Evolutionary conservation across 2,329 filamentous ascomycete genomes (phyloP).

Genomic region (Didymella glomerata): DNA sequence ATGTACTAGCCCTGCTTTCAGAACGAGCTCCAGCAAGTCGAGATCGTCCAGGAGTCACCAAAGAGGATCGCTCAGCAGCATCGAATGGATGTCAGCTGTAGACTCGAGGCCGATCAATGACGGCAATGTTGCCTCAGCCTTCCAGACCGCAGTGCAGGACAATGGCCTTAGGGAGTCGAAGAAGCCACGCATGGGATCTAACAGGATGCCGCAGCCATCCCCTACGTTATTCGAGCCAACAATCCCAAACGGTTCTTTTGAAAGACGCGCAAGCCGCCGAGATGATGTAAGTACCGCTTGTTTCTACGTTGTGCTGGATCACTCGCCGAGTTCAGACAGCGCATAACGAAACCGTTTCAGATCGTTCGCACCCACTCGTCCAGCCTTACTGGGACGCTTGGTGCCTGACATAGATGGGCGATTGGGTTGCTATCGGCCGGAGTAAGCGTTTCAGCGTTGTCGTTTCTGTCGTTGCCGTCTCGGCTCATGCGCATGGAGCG

Average conservation of each 20-base stretch:
- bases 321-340: constrained; percentile 26
- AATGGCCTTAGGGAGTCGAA: constrained; percentile 33
- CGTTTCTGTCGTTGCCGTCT: constrained; percentile 5
- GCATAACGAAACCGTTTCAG: constrained; percentile 44
- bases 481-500: constrained; percentile 2
- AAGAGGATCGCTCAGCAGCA: constrained; percentile 26
- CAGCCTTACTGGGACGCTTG: constrained; percentile 26
- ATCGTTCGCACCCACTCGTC: constrained; percentile 22
- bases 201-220: constrained; percentile 34
- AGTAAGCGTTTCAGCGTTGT: constrained; percentile 9
- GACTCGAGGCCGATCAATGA: constrained; percentile 28
- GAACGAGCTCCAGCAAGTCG: constrained; percentile 28
- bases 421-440: neutral
- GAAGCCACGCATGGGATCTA: constrained; percentile 29
- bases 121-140: constrained; percentile 26
- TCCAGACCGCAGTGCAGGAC: constrained; percentile 26
- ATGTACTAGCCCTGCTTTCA: constrained; percentile 36
- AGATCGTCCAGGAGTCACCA: constrained; percentile 36
- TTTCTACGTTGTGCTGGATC: constrained; percentile 29
- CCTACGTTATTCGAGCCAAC: constrained; percentile 36
- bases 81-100: constrained; percentile 30
- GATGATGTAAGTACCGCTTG: constrained; percentile 44
- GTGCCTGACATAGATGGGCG: constrained; percentile 30
- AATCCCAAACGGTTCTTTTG: constrained; percentile 20
- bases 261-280: constrained; percentile 26